phyloP scores from a whole-genome alignment of 2,329 filamentous ascomycete genomes.

The Cordyceps cicadae region DNA sequence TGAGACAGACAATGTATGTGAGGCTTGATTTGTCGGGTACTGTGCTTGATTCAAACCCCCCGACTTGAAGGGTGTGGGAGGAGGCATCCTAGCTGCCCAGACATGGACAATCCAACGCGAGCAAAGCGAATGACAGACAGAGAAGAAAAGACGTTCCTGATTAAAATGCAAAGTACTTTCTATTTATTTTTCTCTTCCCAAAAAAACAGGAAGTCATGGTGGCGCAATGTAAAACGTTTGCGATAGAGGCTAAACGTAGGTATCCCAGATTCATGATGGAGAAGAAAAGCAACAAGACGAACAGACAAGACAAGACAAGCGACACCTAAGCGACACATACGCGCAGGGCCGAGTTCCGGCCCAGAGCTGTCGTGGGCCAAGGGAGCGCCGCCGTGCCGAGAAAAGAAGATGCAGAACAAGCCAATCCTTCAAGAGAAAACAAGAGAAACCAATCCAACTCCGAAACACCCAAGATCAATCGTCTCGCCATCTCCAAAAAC shows the following conservation, averaged over 20 bases:
- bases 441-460: background rate
- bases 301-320: background rate
- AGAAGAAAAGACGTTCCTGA: background rate
- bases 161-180: conserved; percentile 4
- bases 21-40: too few species aligned
- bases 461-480: background rate
- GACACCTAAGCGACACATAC: background rate
- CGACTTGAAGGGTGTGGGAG: too few species aligned
- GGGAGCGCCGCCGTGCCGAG: background rate
- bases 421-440: background rate
- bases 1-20: too few species aligned
- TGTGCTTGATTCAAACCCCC: too few species aligned
- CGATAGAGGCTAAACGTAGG: conserved; percentile 5
- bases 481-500: background rate
- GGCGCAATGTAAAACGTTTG: background rate
- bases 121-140: background rate
- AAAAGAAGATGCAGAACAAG: background rate
- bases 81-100: too few species aligned
- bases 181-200: background rate
- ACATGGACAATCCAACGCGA: background rate
- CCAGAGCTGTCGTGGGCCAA: background rate
- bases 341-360: background rate
- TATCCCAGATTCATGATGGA: conserved; percentile 6
- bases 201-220: background rate
- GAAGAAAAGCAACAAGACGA: background rate